Base-by-base conservation (phyloP, 2,329 filamentous ascomycete genomes). In the Sphaerulina populicola region DNA sequence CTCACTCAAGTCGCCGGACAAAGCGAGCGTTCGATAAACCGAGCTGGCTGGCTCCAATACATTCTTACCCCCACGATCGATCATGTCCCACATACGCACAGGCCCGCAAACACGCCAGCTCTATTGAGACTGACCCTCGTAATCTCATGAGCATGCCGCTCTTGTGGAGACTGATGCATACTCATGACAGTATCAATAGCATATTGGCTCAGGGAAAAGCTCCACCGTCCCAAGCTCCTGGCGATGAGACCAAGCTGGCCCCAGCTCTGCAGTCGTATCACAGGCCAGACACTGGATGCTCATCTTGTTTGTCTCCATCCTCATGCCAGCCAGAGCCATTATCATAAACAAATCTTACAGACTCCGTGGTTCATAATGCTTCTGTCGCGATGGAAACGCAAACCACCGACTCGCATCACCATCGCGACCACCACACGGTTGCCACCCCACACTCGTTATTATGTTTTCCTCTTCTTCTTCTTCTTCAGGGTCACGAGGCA, bases 341-440 rank as follows among this genome's bases (percentile, higher is more conserved):
- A 57, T 41, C 51, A 55, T 46, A 57, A 56, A 58, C 55, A 58
- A 61, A 59, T 60, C 52, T 60, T 37, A 49, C 29, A 42, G 21
- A 23, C 39, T 30, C 11, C 18, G 54, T 18, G 49, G 52, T 55
- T 62, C 55, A 60, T 58, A 60, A 60, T 55, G 54, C 50, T 44
- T 37, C 42, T 46, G 61, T 60, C 57, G 59, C 59, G 54, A 57
- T 50, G 60, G 60, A 57, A 60, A 62, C 58, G 51, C 54, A 56
- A 45, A 36, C 21, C 39, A 44, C 15, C 27, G 41, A 30, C 36
- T 33, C 47, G 43, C 51, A 58, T 58, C 49, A 47, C 56, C 52
- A 54, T 45, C 53, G 56, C 53, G 54, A 58, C 56, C 41, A 58
- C 53, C 41, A 51, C 49, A 44, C 52, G 46, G 47, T 51, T 41